phyloP scores from a whole-genome alignment of 768 basidiomycete genomes.

The Lyophyllum decastes region DNA sequence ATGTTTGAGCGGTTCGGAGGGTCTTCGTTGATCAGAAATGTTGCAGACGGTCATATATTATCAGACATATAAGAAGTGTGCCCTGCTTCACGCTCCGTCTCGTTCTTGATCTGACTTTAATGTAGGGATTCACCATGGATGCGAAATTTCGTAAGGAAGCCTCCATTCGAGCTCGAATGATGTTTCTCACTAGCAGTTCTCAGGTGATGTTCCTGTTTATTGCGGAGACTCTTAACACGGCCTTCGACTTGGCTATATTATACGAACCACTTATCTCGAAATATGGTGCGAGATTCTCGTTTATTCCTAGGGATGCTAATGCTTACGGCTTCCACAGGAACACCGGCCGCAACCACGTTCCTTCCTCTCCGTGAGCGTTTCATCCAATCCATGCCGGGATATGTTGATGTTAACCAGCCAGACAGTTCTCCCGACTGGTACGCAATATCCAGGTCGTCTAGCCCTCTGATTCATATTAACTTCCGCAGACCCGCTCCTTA shows the following conservation, averaged over 20 bases:
- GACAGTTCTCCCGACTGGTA: conserved; percentile 29
- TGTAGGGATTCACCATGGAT: conserved; percentile 45
- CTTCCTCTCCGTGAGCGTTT: conserved; percentile 33
- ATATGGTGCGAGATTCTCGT: conserved; percentile 28
- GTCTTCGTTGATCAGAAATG: neutral
- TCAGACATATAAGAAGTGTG: conserved; percentile 39
- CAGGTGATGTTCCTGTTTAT: conserved; percentile 45
- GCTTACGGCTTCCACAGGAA: conserved; percentile 21
- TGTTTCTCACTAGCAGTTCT: neutral
- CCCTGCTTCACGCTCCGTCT: neutral
- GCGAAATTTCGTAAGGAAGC: conserved; percentile 34
- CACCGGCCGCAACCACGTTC: conserved; percentile 30
- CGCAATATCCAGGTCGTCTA: neutral
- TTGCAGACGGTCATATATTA: conserved; percentile 33
- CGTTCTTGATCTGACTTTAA: neutral
- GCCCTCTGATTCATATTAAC: neutral
- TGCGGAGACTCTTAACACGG: conserved; percentile 44
- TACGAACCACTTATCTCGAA: conserved; percentile 46
- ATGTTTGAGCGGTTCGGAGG: neutral
- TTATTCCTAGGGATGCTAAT: neutral
- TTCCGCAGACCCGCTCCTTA: conserved; percentile 22
- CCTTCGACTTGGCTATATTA: conserved; percentile 44
- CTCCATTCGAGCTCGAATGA: neutral
- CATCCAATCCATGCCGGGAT: neutral
- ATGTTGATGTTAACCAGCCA: neutral